Evolutionary conservation across 306 rosid species (phyloP).

Genomic region (Argentina anserina): DNA sequence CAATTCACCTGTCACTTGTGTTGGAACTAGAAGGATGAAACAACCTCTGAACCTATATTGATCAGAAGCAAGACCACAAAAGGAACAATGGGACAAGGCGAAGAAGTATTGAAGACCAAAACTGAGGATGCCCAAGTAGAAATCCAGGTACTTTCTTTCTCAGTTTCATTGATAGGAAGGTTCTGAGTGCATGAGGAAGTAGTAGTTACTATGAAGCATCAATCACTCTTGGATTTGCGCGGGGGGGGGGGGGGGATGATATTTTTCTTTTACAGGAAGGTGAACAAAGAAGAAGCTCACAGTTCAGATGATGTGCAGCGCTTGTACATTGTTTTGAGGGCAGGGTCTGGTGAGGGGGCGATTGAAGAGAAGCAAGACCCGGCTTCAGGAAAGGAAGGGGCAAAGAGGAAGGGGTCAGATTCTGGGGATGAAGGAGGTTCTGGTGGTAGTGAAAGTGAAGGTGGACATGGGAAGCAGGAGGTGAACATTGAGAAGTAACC

Average conservation of each 20-base stretch:
- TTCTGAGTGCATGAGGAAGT: too few relatives aligned
- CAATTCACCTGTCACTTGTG: neutral
- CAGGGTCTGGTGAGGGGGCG: slow-evolving; percentile 39
- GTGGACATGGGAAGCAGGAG: slow-evolving; percentile 42
- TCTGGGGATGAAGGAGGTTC: neutral
- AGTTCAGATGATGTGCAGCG: slow-evolving; percentile 52
- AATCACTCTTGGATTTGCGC: slow-evolving; percentile 17
- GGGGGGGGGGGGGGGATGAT: slow-evolving; percentile 50
- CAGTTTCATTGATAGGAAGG: neutral
- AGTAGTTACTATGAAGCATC: neutral
- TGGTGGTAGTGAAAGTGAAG: slow-evolving; percentile 12
- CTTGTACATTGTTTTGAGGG: slow-evolving; percentile 44
- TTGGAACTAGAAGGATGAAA: neutral
- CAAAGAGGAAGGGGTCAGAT: slow-evolving; percentile 5
- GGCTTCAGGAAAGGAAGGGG: slow-evolving; percentile 38
- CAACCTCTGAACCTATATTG: neutral
- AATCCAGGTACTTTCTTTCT: slow-evolving; percentile 38
- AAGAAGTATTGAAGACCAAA: slow-evolving; percentile 25
- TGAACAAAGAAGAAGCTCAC: slow-evolving; percentile 50
- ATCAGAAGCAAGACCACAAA: neutral
- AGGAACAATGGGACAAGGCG: slow-evolving; percentile 28
- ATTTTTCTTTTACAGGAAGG: slow-evolving; percentile 58
- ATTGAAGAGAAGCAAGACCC: slow-evolving; percentile 47
- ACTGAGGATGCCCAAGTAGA: slow-evolving; percentile 37
- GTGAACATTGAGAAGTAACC: slow-evolving; percentile 51